Conservation (phyloP, 1,139 yeast species). For the Pichia sp. region DNA sequence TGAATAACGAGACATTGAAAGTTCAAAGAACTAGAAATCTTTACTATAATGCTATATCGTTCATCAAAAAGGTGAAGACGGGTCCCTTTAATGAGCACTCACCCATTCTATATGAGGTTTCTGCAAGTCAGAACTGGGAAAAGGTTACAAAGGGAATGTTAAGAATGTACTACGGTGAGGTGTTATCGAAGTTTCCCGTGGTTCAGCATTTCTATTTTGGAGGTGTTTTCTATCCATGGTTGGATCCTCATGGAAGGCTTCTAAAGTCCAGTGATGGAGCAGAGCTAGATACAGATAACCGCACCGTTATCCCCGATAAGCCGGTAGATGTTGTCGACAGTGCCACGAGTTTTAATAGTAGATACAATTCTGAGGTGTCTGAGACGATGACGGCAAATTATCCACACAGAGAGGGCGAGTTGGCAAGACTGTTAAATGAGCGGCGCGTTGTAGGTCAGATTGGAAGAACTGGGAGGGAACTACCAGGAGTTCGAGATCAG, state of each 20-base stretch:
- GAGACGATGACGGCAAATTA: too few relatives aligned
- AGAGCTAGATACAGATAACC: too few relatives aligned
- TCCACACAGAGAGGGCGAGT: too few relatives aligned
- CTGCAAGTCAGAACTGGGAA: constrained; percentile 63
- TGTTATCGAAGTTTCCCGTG: constrained; percentile 75
- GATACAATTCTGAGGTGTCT: too few relatives aligned
- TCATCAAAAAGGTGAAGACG: constrained; percentile 64
- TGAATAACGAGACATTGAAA: constrained; percentile 30
- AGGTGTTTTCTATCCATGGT: constrained; percentile 60
- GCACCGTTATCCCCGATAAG: too few relatives aligned
- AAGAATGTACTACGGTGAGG: constrained; percentile 81
- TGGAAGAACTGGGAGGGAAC: too few relatives aligned
- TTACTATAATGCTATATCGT: constrained; percentile 73
- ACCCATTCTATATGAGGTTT: constrained; percentile 72
- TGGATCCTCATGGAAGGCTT: constrained; percentile 24
- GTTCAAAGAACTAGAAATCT: constrained; percentile 44
- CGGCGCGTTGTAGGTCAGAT: too few relatives aligned
- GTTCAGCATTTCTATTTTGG: constrained; percentile 96
- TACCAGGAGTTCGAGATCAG: too few relatives aligned
- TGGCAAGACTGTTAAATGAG: too few relatives aligned
- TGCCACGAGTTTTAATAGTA: too few relatives aligned
- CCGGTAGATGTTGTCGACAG: too few relatives aligned
- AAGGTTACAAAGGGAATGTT: constrained; percentile 66
- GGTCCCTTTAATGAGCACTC: constrained; percentile 88
- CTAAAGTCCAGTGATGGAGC: too few relatives aligned